These are phyloP conservation scores for Nitzschia sp. DNA, from an alignment of 108 stramenopile genomes.

Conservation along the genomic window DNA sequence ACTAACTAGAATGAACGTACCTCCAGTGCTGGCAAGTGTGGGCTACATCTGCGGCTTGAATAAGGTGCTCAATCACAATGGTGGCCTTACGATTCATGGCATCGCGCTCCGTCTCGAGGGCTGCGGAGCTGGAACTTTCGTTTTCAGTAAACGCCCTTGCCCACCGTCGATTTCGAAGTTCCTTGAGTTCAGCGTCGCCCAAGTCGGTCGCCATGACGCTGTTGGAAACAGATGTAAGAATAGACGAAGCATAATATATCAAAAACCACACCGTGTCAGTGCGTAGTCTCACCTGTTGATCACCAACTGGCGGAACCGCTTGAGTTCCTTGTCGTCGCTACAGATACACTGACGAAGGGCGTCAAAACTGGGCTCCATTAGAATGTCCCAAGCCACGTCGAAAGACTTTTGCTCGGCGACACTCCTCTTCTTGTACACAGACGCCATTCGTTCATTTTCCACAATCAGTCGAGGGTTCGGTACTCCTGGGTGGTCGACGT, in stretches of 20 bases:
- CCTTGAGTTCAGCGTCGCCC: conserved; percentile 38
- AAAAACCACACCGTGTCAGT: too few relatives aligned
- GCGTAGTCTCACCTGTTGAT: too few relatives aligned
- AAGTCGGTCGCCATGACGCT: conserved; percentile 64
- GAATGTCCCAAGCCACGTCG: conserved; percentile 44
- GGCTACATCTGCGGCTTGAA: conserved; percentile 4
- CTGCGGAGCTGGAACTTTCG: background rate
- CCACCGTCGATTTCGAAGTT: conserved; percentile 26
- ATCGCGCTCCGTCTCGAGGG: background rate
- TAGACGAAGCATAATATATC: too few relatives aligned
- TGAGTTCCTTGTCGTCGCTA: conserved; percentile 35
- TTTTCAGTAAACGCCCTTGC: conserved; percentile 15
- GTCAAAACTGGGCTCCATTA: conserved; percentile 42
- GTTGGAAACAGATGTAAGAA: too few relatives aligned
- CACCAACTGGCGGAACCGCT: conserved; percentile 50
- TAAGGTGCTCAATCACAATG: too few relatives aligned
- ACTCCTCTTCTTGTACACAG: conserved; percentile 40
- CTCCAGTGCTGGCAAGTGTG: background rate
- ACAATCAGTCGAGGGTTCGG: conserved; percentile 47
- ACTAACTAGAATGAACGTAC: too few relatives aligned
- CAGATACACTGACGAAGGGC: conserved; percentile 41
- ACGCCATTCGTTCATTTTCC: conserved; percentile 45
- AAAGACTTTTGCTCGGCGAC: conserved; percentile 59
- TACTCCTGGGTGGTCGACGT: conserved; percentile 54
- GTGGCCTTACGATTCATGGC: conserved; percentile 3